phyloP scores from a whole-genome alignment of 306 rosid genomes.

The Myrica gale region DNA sequence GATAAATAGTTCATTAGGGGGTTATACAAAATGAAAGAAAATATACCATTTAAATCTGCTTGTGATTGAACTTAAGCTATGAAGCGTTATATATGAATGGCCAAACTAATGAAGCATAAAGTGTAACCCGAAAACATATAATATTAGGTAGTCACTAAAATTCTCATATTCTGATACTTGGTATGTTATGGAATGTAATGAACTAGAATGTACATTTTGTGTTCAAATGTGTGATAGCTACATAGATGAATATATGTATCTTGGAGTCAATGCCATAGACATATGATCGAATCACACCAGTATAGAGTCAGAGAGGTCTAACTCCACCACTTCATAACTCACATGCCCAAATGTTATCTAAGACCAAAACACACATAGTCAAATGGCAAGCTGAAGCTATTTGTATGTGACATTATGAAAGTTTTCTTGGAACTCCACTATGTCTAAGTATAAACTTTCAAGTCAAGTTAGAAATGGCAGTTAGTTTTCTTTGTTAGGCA shows the following conservation, averaged over 20 bases:
- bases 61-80: too few species aligned
- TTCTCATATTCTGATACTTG: background rate
- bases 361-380: background rate
- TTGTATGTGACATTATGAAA: background rate
- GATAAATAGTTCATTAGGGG: too few species aligned
- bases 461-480: background rate
- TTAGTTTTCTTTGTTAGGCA: background rate
- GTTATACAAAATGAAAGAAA: too few species aligned
- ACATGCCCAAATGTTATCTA: background rate
- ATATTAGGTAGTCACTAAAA: too few species aligned
- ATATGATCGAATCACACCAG: background rate
- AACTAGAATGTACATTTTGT: background rate
- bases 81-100: too few species aligned
- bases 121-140: too few species aligned
- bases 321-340: background rate
- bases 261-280: background rate
- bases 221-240: background rate
- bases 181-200: background rate
- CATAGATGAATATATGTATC: background rate
- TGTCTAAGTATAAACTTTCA: too few species aligned
- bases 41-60: too few species aligned
- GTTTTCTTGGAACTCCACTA: background rate
- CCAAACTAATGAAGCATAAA: too few species aligned
- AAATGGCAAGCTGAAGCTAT: background rate
- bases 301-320: background rate